Evolutionary conservation across 352 stramenopile species (phyloP).

Genomic region (Lagenidium giganteum): DNA sequence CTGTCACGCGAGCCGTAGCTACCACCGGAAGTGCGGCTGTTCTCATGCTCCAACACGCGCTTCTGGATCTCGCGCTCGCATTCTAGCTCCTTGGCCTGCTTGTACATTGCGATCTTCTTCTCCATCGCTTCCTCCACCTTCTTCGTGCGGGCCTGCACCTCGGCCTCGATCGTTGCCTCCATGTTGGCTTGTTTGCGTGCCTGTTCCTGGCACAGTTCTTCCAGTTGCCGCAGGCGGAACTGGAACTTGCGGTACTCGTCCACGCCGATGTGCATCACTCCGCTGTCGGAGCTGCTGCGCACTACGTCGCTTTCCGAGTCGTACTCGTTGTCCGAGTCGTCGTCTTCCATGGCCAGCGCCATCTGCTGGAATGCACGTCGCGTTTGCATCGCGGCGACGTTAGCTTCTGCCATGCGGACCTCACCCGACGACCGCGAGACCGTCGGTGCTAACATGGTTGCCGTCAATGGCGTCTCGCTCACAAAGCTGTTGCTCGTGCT

Average conservation of each 20-base stretch:
- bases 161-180: conserved; percentile 73
- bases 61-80: conserved; percentile 74
- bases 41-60: conserved; percentile 47
- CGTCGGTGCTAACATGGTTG: background rate
- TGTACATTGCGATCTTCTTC: conserved; percentile 84
- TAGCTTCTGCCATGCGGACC: conserved; percentile 51
- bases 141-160: conserved; percentile 56
- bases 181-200: conserved; percentile 63
- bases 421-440: conserved; percentile 5
- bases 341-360: conserved; percentile 77
- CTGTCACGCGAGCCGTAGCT: conserved; percentile 33
- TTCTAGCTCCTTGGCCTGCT: conserved; percentile 78
- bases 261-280: conserved; percentile 46
- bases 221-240: conserved; percentile 71
- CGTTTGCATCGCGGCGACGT: conserved; percentile 67
- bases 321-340: conserved; percentile 54
- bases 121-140: conserved; percentile 74
- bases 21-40: conserved; percentile 10
- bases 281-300: conserved; percentile 8
- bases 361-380: conserved; percentile 81
- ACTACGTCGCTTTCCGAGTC: conserved; percentile 46
- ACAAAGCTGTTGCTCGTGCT: background rate
- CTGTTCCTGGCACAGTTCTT: conserved; percentile 71
- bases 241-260: conserved; percentile 85
- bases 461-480: background rate